Conservation (phyloP, 1,284 basidiomycete species). For the Cystobasidium pallidum region DNA sequence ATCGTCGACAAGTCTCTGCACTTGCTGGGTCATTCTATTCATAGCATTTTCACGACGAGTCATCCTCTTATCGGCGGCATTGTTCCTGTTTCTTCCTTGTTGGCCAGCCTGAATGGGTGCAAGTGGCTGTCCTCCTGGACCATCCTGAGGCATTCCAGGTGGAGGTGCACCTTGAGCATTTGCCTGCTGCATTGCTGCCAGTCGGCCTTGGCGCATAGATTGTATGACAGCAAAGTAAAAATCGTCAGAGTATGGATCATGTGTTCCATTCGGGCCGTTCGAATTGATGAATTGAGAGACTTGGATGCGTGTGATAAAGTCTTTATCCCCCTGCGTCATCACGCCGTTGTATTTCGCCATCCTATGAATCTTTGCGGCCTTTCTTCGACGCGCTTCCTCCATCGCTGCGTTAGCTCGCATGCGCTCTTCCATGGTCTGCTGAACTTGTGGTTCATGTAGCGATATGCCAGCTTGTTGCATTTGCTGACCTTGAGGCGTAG, state of each 20-base stretch:
- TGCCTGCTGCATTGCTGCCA: conserved; percentile 67
- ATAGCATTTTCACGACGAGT: conserved; percentile 74
- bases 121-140: conserved; percentile 21
- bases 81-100: conserved; percentile 19
- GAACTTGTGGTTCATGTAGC: background rate
- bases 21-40: conserved; percentile 95
- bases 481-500: conserved; percentile 20
- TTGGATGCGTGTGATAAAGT: conserved; percentile 99
- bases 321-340: conserved; percentile 99
- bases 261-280: conserved; percentile 60
- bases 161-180: conserved; percentile 8
- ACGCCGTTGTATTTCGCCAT: conserved; percentile 97
- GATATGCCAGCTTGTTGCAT: conserved; percentile 14
- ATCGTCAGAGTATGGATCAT: conserved; percentile 96
- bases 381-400: conserved; percentile 77
- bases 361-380: conserved; percentile 79
- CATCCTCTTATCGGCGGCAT: conserved; percentile 34
- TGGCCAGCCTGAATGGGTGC: conserved; percentile 5
- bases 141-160: conserved; percentile 2
- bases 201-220: conserved; percentile 70
- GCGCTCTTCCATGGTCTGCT: conserved; percentile 27
- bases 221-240: conserved; percentile 88
- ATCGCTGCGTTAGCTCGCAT: conserved; percentile 65
- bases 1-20: conserved; percentile 92
- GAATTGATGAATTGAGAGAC: conserved; percentile 85